A percentile compares a stretch with the other conserved stretches of the same genome.
These are phyloP conservation scores for Colletotrichum simmondsii DNA, from an alignment of 2,329 filamentous ascomycete genomes.

Conservation along the genomic window DNA sequence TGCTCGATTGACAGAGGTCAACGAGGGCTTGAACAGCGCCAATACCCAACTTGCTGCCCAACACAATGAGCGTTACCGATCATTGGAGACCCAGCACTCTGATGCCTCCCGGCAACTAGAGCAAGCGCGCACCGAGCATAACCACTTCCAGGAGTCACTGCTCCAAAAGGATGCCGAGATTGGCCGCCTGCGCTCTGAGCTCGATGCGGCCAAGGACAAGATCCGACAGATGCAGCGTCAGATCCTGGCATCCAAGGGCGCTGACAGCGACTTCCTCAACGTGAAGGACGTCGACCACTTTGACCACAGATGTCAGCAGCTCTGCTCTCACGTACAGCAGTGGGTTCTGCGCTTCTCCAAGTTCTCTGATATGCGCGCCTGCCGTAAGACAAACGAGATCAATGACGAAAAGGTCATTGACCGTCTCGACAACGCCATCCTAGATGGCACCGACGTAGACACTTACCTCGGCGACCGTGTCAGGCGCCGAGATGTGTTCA, in stretches of 20 bases:
- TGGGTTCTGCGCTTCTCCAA: slow-evolving; percentile 99
- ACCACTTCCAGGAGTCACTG: slow-evolving; percentile 73
- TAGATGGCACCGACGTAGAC: slow-evolving; percentile 95
- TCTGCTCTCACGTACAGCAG: slow-evolving; percentile 95
- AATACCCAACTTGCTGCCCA: slow-evolving; percentile 82
- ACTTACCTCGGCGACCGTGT: slow-evolving; percentile 88
- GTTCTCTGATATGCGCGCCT: slow-evolving; percentile 91
- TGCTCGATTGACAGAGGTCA: slow-evolving; percentile 81
- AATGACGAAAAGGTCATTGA: slow-evolving; percentile 94
- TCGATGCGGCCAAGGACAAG: slow-evolving; percentile 76
- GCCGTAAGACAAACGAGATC: slow-evolving; percentile 84
- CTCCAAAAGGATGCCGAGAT: slow-evolving; percentile 88
- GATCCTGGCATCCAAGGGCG: slow-evolving; percentile 68
- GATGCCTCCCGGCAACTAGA: slow-evolving; percentile 76
- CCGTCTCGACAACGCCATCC: slow-evolving; percentile 90
- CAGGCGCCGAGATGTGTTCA: slow-evolving; percentile 91
- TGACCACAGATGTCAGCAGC: slow-evolving; percentile 89
- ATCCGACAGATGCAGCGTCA: slow-evolving; percentile 63
- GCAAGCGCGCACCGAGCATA: slow-evolving; percentile 72
- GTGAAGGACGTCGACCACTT: slow-evolving; percentile 95
- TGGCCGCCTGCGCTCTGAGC: slow-evolving; percentile 78
- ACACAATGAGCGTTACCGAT: slow-evolving; percentile 76
- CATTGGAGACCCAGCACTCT: slow-evolving; percentile 75
- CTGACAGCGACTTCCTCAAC: slow-evolving; percentile 79
- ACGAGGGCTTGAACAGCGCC: slow-evolving; percentile 80